Base-by-base conservation (phyloP, 2,329 filamentous ascomycete genomes). In the Fonsecaea multimorphosa region DNA sequence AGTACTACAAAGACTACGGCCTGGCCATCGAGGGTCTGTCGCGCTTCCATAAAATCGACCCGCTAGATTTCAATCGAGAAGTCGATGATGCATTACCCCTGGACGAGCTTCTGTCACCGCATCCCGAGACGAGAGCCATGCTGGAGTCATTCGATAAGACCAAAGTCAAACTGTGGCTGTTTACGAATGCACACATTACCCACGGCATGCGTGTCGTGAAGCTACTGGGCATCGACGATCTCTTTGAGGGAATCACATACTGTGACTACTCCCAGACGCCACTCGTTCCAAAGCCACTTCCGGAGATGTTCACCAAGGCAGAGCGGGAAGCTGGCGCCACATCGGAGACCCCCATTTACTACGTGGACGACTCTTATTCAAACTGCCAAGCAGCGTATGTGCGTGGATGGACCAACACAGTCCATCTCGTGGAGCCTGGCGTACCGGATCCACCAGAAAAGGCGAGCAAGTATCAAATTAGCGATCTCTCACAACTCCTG, bases 1-100 rank as follows among this genome's bases (percentile, higher is more conserved):
- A 93, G 73, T 99, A 99, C 82, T 99, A 98, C 82, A 90, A 89
- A 74, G 93, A 91, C 77, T 99, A 99, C 76, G 95, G 96, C 32
- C 87, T 99, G n/a, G 95, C 95, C 32, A 96, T 99, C 70, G 93
- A 98, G 80, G 95, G 95, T 1, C 85, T 99, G 1, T 92, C 97
- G 40, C 89, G 92, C 9, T 91, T 97, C 79, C 95, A 99, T 81
- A 89, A 96, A 78, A 96, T 99, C 73, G 92, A 98, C 74, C 91
- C 95, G 1, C 83, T 99, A 4, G 93, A 96, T 62, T 99, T 98
- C 82, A 99, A 99, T 77, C 81, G 86, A 70, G 90, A 96, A 78
- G 95, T 99, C 12, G 95, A 99, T 75, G 95, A 99, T 77, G 95
- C 95, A 2, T 81, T 99, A 24, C 93, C 95, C 0, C 85, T 99